Evolutionary conservation across 2,329 filamentous ascomycete genomes (phyloP).

Genomic region (Elsinoe perseae): DNA sequence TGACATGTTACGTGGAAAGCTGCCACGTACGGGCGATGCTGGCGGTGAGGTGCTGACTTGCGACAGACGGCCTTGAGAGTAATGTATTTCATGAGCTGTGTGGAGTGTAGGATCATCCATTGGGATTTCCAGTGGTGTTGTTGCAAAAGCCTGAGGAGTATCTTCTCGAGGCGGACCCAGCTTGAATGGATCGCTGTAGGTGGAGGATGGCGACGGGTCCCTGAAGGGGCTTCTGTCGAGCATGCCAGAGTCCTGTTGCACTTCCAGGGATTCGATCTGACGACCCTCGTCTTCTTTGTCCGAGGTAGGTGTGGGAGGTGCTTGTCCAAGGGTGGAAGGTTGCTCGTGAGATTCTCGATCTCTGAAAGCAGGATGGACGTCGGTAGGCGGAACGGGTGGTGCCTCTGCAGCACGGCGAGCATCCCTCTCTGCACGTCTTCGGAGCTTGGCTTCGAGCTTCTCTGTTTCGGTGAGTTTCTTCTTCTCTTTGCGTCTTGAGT

Average conservation of each 20-base stretch:
- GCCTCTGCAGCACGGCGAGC: slow-evolving; percentile 45
- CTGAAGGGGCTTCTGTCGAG: slow-evolving; percentile 9
- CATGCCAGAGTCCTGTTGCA: background rate
- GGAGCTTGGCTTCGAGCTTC: slow-evolving; percentile 56
- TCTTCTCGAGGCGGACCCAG: slow-evolving; percentile 16
- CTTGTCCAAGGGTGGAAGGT: background rate
- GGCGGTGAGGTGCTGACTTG: slow-evolving; percentile 29
- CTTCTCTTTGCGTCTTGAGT: slow-evolving; percentile 69
- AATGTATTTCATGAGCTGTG: slow-evolving; percentile 41
- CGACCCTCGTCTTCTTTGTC: slow-evolving; percentile 26
- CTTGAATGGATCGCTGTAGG: slow-evolving; percentile 8
- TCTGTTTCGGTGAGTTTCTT: slow-evolving; percentile 63
- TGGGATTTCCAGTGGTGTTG: slow-evolving; percentile 20
- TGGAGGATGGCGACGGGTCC: slow-evolving; percentile 3
- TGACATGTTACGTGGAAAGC: slow-evolving; percentile 38
- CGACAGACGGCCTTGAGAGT: slow-evolving; percentile 37
- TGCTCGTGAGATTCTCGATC: slow-evolving; percentile 16
- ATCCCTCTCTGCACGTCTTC: slow-evolving; percentile 57
- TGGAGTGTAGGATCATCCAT: slow-evolving; percentile 36
- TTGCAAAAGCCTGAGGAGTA: slow-evolving; percentile 15
- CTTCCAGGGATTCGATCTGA: background rate
- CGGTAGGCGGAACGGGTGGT: slow-evolving; percentile 25
- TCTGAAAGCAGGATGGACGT: slow-evolving; percentile 30
- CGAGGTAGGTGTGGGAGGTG: slow-evolving; percentile 29
- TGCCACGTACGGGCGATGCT: slow-evolving; percentile 36